Evolutionary conservation across 1,139 yeast genomes (phyloP).

Genomic region (Kodamaea alishanica): DNA sequence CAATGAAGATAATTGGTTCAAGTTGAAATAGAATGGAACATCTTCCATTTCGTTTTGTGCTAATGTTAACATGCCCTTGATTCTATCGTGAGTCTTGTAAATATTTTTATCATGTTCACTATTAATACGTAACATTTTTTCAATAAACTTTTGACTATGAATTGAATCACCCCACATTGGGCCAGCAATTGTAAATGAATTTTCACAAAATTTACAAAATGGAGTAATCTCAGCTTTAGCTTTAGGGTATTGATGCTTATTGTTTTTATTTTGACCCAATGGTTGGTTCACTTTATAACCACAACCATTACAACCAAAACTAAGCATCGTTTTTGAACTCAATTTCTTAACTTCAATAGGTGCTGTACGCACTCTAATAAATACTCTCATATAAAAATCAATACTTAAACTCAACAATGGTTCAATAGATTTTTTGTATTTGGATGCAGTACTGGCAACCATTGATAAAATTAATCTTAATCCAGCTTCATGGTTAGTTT

Average conservation of each 20-base stretch:
- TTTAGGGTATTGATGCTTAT: slow-evolving; percentile 38
- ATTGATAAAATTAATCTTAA: slow-evolving; percentile 74
- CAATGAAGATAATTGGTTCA: slow-evolving; percentile 70
- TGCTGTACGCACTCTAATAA: slow-evolving; percentile 69
- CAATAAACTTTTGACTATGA: slow-evolving; percentile 66
- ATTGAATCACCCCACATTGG: slow-evolving; percentile 93
- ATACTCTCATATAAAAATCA: slow-evolving; percentile 87
- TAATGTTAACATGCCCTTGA: slow-evolving; percentile 86
- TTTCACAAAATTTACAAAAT: slow-evolving; percentile 66
- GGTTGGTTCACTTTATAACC: slow-evolving; percentile 68
- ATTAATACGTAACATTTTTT: slow-evolving; percentile 56
- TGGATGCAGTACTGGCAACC: slow-evolving; percentile 81
- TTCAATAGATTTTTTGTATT: slow-evolving; percentile 80
- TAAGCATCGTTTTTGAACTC: slow-evolving; percentile 70
- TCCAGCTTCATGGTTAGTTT: slow-evolving; percentile 91
- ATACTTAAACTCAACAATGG: slow-evolving; percentile 83
- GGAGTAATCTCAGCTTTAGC: slow-evolving; percentile 9
- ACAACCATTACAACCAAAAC: slow-evolving; percentile 87
- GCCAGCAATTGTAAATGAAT: slow-evolving; percentile 75
- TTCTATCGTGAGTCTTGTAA: slow-evolving; percentile 78
- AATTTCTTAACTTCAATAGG: slow-evolving; percentile 78
- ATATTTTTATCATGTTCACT: slow-evolving; percentile 44
- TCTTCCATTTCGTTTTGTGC: slow-evolving; percentile 65
- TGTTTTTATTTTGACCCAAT: slow-evolving; percentile 52
- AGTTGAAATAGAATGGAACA: slow-evolving; percentile 76